phyloP scores from a whole-genome alignment of 441 rosid species.

The Gossypium gossypioides region DNA sequence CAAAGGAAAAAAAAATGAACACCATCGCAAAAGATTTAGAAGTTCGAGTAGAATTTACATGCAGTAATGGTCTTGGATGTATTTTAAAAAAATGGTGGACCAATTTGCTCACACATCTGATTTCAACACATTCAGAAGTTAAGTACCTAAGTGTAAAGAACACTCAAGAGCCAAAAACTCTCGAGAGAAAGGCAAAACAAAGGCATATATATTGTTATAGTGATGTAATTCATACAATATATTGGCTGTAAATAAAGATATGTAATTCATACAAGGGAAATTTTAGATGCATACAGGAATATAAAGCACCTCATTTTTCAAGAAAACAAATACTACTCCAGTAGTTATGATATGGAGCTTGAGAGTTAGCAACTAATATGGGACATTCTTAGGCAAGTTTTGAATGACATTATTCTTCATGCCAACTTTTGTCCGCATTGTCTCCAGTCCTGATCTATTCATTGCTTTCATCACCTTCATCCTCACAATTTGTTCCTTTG shows the following conservation, averaged over 20 bases:
- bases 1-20: neutral
- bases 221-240: neutral
- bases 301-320: neutral
- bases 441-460: slow-evolving; percentile 50
- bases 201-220: neutral
- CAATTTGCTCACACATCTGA: neutral
- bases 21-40: neutral
- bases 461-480: slow-evolving; percentile 76
- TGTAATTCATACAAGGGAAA: neutral
- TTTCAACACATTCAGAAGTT: no score
- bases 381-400: slow-evolving; percentile 72
- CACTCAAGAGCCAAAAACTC: neutral
- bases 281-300: neutral
- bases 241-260: neutral
- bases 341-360: slow-evolving; percentile 30
- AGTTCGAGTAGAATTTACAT: neutral
- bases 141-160: no score
- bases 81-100: neutral
- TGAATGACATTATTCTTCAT: slow-evolving; percentile 77
- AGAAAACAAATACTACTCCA: neutral
- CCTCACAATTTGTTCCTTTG: slow-evolving; percentile 66
- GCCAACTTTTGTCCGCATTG: slow-evolving; percentile 55
- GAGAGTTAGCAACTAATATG: slow-evolving; percentile 33
- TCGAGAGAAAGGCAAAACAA: neutral
- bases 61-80: neutral